phyloP scores from a whole-genome alignment of 805 yeast genomes.

The Yarrowia sp. region DNA sequence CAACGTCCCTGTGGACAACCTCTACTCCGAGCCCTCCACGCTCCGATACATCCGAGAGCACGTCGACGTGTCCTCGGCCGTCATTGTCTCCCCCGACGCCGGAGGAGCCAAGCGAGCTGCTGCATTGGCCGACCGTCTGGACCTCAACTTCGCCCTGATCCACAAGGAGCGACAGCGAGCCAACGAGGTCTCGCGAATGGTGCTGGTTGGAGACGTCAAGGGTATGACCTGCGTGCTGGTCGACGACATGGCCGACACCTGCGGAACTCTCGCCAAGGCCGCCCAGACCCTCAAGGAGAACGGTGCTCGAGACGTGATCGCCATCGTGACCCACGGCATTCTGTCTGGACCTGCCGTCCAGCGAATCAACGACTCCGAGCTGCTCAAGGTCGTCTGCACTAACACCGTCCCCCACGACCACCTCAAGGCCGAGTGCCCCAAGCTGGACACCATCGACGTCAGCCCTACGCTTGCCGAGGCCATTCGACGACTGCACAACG shows the following conservation, averaged over 20 bases:
- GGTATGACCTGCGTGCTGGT: slow-evolving; percentile 80
- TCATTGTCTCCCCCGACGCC: slow-evolving; percentile 95
- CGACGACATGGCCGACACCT: slow-evolving; percentile 98
- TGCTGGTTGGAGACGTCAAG: slow-evolving; percentile 89
- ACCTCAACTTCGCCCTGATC: slow-evolving; percentile 88
- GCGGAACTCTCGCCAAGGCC: slow-evolving; percentile 95
- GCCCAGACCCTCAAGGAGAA: slow-evolving; percentile 79
- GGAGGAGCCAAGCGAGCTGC: slow-evolving; percentile 99
- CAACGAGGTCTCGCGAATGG: slow-evolving; percentile 93
- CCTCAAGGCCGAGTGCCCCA: slow-evolving; percentile 56
- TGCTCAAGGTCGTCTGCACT: slow-evolving; percentile 80
- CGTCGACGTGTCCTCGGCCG: slow-evolving; percentile 55
- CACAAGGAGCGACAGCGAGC: slow-evolving; percentile 96
- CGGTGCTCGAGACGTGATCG: slow-evolving; percentile 82
- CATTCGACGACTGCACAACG: slow-evolving; percentile 90
- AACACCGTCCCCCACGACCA: slow-evolving; percentile 85
- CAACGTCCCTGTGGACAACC: slow-evolving; percentile 90
- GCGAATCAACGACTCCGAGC: slow-evolving; percentile 63
- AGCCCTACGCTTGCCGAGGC: slow-evolving; percentile 90
- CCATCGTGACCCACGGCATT: slow-evolving; percentile 94
- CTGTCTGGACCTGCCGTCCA: slow-evolving; percentile 81
- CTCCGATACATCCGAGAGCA: slow-evolving; percentile 74
- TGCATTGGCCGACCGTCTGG: slow-evolving; percentile 85
- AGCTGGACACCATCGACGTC: slow-evolving; percentile 78
- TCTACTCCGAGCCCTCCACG: slow-evolving; percentile 92